These are phyloP conservation scores for Uncinocarpus reesii DNA, from an alignment of 2,329 filamentous ascomycete species.

Conservation along the genomic window DNA sequence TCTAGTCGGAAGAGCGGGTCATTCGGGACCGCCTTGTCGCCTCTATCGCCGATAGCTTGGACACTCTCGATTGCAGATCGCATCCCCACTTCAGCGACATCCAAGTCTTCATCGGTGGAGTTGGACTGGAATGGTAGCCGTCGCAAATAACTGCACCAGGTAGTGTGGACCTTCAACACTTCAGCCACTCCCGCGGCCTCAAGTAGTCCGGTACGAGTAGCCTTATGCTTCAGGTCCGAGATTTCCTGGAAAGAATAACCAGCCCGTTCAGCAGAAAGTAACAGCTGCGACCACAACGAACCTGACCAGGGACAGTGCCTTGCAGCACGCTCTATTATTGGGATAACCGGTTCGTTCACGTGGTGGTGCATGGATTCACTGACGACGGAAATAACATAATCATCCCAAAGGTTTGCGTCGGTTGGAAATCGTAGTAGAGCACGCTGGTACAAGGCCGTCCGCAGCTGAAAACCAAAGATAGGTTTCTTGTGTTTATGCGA, in stretches of 20 bases:
- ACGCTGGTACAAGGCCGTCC: conserved; percentile 61
- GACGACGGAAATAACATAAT: conserved; percentile 65
- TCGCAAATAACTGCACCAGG: conserved; percentile 90
- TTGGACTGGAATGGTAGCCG: conserved; percentile 67
- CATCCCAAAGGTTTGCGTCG: conserved; percentile 69
- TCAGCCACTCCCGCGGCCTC: conserved; percentile 79
- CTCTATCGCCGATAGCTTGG: conserved; percentile 61
- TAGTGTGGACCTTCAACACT: conserved; percentile 79
- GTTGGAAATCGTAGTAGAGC: conserved; percentile 64
- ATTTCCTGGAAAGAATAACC: conserved; percentile 67
- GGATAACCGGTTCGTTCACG: conserved; percentile 45
- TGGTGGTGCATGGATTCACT: conserved; percentile 42
- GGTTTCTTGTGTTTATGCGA: conserved; percentile 49
- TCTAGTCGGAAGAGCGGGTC: conserved; percentile 83
- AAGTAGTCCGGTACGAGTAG: conserved; percentile 73
- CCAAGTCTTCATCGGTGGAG: conserved; percentile 69
- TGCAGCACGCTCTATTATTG: conserved; percentile 69
- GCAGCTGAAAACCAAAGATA: conserved; percentile 43
- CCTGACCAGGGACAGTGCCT: conserved; percentile 91
- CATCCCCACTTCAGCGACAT: conserved; percentile 83
- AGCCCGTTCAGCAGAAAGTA: conserved; percentile 73
- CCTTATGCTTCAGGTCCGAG: conserved; percentile 81
- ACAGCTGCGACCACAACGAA: conserved; percentile 77
- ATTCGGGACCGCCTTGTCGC: conserved; percentile 62
- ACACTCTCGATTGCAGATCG: conserved; percentile 78